phyloP scores from a whole-genome alignment of 1,284 basidiomycete genomes.

The Peniophora sp. region DNA sequence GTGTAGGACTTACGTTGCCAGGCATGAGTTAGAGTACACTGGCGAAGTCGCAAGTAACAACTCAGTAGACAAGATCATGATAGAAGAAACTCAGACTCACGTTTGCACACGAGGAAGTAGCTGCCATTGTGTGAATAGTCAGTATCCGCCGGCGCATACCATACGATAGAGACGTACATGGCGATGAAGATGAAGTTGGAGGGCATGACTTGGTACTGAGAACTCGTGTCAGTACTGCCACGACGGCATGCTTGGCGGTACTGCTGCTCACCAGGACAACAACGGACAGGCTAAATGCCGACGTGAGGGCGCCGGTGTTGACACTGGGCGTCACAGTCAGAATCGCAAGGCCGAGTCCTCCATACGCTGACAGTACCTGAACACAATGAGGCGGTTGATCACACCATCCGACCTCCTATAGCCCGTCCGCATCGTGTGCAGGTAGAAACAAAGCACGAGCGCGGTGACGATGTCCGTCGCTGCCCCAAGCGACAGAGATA shows the following conservation, averaged over 20 bases:
- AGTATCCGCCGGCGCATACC: too few species aligned
- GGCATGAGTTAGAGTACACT: neutral
- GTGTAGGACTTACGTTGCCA: neutral
- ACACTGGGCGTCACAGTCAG: neutral
- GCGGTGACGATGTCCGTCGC: conserved; percentile 1
- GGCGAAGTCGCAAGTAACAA: neutral
- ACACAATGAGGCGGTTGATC: neutral
- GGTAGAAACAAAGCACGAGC: neutral
- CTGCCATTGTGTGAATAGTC: too few species aligned
- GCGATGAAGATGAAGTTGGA: neutral
- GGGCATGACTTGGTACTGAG: neutral
- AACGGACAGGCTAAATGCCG: neutral
- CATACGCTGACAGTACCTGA: neutral
- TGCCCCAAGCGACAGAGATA: neutral
- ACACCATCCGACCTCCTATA: neutral
- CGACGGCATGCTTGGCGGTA: neutral
- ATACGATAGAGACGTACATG: neutral
- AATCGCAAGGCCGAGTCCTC: neutral
- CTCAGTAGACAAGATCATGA: neutral
- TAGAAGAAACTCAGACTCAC: neutral
- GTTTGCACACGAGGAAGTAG: neutral
- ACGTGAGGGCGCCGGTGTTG: neutral
- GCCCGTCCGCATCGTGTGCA: conserved; percentile 1
- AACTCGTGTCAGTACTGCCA: neutral
- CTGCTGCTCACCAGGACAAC: neutral